phyloP scores from a whole-genome alignment of 2,329 filamentous ascomycete species.

The Sporothrix variecibatus region DNA sequence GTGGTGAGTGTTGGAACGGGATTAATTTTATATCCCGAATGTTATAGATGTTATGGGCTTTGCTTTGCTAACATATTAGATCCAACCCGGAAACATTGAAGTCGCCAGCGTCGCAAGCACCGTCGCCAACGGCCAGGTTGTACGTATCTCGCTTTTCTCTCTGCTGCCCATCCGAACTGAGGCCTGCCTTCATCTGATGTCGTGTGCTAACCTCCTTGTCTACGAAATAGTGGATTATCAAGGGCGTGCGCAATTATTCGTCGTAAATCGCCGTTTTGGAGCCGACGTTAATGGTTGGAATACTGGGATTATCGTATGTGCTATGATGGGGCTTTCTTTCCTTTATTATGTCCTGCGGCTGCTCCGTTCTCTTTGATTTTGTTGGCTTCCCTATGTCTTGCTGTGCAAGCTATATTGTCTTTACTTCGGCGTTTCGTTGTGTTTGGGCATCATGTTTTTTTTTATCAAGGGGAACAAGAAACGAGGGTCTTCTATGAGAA shows the following conservation, averaged over 20 bases:
- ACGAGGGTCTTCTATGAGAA: background rate
- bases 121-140: constrained; percentile 84
- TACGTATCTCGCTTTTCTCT: constrained; percentile 38
- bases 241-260: constrained; percentile 52
- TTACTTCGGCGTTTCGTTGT: background rate
- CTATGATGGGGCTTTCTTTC: background rate
- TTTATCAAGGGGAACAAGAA: background rate
- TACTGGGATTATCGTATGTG: background rate
- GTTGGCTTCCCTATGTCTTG: background rate
- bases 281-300: background rate
- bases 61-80: constrained; percentile 44
- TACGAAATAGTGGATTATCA: constrained; percentile 62
- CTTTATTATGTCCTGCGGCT: background rate
- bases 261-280: background rate
- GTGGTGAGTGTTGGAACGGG: constrained; percentile 52
- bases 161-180: background rate
- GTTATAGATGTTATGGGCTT: background rate
- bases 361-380: background rate
- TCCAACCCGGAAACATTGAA: constrained; percentile 78
- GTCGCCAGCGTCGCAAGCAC: constrained; percentile 72
- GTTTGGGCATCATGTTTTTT: background rate
- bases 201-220: background rate
- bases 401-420: background rate
- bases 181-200: background rate
- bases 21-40: background rate